These are phyloP conservation scores for Digitaria exilis DNA, from an alignment of 202 grass and related monocot species.

Conservation along the genomic window DNA sequence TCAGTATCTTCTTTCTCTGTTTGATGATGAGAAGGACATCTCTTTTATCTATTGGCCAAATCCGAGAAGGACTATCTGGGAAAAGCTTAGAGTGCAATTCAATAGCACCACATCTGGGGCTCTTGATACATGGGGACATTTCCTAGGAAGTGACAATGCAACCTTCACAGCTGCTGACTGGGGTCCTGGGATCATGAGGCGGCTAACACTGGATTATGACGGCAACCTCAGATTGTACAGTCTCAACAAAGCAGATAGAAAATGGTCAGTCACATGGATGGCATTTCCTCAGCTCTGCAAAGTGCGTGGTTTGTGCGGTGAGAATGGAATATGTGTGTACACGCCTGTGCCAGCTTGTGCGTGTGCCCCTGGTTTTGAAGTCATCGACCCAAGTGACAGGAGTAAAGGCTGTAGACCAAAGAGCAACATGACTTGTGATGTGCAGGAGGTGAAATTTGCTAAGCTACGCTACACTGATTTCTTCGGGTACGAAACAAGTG, in stretches of 20 bases:
- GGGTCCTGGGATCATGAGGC: conserved; percentile 37
- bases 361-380: conserved; percentile 52
- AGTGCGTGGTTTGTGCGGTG: conserved; percentile 1
- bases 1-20: conserved; percentile 58
- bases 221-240: conserved; percentile 66
- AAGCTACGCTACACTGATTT: conserved; percentile 45
- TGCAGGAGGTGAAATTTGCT: conserved; percentile 21
- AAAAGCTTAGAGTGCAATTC: conserved; percentile 32
- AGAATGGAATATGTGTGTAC: conserved; percentile 43
- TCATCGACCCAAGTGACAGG: conserved; percentile 36
- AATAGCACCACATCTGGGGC: conserved; percentile 49
- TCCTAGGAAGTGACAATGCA: conserved; percentile 49
- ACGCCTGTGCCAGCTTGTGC: conserved; percentile 37
- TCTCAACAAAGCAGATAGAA: conserved; percentile 30
- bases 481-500: conserved; percentile 4
- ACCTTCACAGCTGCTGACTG: conserved; percentile 44
- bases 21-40: conserved; percentile 47
- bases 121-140: conserved; percentile 42
- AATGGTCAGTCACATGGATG: conserved; percentile 43
- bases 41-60: conserved; percentile 70
- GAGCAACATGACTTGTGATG: conserved; percentile 41
- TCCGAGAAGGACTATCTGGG: conserved; percentile 31
- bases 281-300: conserved; percentile 31
- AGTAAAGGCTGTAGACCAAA: conserved; percentile 52
- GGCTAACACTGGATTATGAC: conserved; percentile 57